These are phyloP conservation scores for Phoma herbarum DNA, from an alignment of 2,329 filamentous ascomycete genomes.

Conservation along the genomic window DNA sequence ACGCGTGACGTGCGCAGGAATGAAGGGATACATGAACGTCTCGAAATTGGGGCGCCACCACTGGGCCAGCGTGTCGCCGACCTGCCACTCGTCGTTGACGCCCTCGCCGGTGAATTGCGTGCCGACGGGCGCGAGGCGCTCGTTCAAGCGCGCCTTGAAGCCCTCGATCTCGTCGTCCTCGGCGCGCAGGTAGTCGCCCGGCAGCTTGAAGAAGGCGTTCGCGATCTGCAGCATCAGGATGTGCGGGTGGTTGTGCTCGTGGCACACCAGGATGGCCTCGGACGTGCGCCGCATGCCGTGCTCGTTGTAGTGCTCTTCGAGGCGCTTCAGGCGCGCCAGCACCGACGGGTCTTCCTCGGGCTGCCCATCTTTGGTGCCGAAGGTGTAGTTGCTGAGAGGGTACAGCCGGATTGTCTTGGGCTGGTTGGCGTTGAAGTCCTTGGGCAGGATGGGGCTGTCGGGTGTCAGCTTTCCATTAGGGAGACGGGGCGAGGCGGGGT, in stretches of 20 bases:
- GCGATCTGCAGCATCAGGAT: slow-evolving; percentile 99
- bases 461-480: slow-evolving; percentile 11
- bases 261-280: slow-evolving; percentile 95
- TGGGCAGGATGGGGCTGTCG: slow-evolving; percentile 74
- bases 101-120: slow-evolving; percentile 81
- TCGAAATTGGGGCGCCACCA: slow-evolving; percentile 99
- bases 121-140: slow-evolving; percentile 91
- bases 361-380: slow-evolving; percentile 97
- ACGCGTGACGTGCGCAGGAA: slow-evolving; percentile 92
- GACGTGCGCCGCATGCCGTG: slow-evolving; percentile 98
- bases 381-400: slow-evolving; percentile 97
- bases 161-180: slow-evolving; percentile 91
- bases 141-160: slow-evolving; percentile 93
- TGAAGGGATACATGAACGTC: slow-evolving; percentile 99
- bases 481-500: background rate
- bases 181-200: slow-evolving; percentile 90
- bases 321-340: slow-evolving; percentile 85
- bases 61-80: slow-evolving; percentile 93
- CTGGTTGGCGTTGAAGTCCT: slow-evolving; percentile 88
- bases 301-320: slow-evolving; percentile 92
- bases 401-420: slow-evolving; percentile 89
- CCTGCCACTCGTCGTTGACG: slow-evolving; percentile 91
- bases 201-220: slow-evolving; percentile 99
- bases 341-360: slow-evolving; percentile 98
- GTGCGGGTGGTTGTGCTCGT: slow-evolving; percentile 98